A percentile compares a stretch with the other conserved stretches of the same genome.
phyloP scores from a whole-genome alignment of 768 basidiomycete species.

The Phlebiopsis gigantea region DNA sequence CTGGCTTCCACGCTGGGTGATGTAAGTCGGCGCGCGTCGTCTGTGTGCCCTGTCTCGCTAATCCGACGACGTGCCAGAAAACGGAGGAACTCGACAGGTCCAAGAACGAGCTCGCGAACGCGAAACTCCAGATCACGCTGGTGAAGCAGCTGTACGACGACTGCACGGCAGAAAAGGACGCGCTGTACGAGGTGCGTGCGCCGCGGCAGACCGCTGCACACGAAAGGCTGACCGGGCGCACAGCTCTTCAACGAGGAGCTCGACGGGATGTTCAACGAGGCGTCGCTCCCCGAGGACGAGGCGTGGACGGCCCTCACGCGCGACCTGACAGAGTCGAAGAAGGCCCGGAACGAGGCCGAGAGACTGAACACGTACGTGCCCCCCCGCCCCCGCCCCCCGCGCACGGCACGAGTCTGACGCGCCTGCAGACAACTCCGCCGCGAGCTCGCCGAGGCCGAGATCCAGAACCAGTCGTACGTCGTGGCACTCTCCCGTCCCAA shows the following conservation, averaged over 20 bases:
- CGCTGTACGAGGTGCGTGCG: conserved; percentile 78
- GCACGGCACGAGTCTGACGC: background rate
- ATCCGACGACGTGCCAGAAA: conserved; percentile 38
- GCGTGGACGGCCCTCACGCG: conserved; percentile 75
- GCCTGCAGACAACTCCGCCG: conserved; percentile 58
- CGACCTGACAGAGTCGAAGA: conserved; percentile 73
- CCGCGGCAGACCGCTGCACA: background rate
- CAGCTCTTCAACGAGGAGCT: conserved; percentile 95
- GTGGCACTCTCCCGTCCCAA: too few species aligned
- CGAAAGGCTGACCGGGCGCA: background rate
- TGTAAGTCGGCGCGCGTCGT: conserved; percentile 54
- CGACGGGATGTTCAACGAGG: conserved; percentile 85
- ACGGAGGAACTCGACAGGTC: conserved; percentile 56
- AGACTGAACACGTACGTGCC: conserved; percentile 75
- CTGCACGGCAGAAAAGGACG: conserved; percentile 81
- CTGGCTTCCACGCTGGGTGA: conserved; percentile 43
- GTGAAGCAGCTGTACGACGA: conserved; percentile 75
- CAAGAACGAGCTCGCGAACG: conserved; percentile 59
- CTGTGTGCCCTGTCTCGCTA: conserved; percentile 10
- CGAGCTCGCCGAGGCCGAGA: conserved; percentile 62
- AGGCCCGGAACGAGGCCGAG: conserved; percentile 62
- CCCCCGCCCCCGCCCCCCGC: background rate
- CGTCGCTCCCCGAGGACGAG: conserved; percentile 74
- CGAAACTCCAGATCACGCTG: conserved; percentile 71
- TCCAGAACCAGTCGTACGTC: conserved; percentile 77